These are phyloP conservation scores for Auriscalpium microsporum DNA, from an alignment of 768 basidiomycete genomes.

Conservation along the genomic window DNA sequence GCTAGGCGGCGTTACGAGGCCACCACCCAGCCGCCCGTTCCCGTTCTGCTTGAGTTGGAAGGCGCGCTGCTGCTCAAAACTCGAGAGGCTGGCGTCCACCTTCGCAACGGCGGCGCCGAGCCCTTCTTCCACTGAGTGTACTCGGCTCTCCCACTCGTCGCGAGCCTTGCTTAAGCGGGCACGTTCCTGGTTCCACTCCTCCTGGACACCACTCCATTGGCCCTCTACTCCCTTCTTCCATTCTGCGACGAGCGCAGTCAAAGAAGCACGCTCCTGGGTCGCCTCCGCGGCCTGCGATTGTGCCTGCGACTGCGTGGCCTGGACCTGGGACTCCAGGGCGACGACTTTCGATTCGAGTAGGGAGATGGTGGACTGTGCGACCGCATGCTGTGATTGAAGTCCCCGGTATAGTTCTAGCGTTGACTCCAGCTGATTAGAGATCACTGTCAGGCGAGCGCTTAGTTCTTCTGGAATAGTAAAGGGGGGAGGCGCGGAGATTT, in stretches of 20 bases:
- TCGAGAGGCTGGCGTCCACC: slow-evolving; percentile 27
- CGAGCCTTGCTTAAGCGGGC: slow-evolving; percentile 64
- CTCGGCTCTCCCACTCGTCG: slow-evolving; percentile 72
- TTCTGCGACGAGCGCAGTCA: slow-evolving; percentile 48
- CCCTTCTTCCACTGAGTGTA: slow-evolving; percentile 43
- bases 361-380: slow-evolving; percentile 68
- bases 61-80: slow-evolving; percentile 26
- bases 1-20: slow-evolving; percentile 69
- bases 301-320: slow-evolving; percentile 36
- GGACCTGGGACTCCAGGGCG: slow-evolving; percentile 59
- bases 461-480: slow-evolving; percentile 45
- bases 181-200: slow-evolving; percentile 78
- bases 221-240: slow-evolving; percentile 79
- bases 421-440: slow-evolving; percentile 66
- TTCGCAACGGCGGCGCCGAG: slow-evolving; percentile 37
- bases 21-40: slow-evolving; percentile 28
- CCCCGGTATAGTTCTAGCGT: slow-evolving; percentile 65
- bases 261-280: slow-evolving; percentile 36
- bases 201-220: slow-evolving; percentile 67
- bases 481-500: slow-evolving; percentile 14
- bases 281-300: slow-evolving; percentile 27
- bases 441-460: slow-evolving; percentile 47
- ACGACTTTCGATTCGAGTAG: slow-evolving; percentile 61
- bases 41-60: slow-evolving; percentile 21
- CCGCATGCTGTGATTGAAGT: slow-evolving; percentile 69